Conservation (phyloP, 306 rosid species). For the Cicer chorassanicum region DNA sequence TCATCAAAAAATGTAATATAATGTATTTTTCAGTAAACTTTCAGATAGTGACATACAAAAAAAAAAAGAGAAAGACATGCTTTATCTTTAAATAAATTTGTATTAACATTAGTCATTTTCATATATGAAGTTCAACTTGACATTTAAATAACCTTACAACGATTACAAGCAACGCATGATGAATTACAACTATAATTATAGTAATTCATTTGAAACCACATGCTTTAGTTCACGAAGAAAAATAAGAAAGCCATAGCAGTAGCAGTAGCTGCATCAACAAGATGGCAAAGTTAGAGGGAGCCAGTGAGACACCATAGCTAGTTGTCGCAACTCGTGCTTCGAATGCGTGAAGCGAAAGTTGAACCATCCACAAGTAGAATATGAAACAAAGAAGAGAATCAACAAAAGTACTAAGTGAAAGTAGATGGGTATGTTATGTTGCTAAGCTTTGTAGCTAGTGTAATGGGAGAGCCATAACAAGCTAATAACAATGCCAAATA, state of each 20-base stretch:
- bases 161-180: too few relatives aligned
- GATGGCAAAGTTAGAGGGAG: conserved; percentile 61
- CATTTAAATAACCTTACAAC: too few relatives aligned
- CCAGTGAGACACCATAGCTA: conserved; percentile 43
- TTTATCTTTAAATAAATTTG: background rate
- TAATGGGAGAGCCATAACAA: conserved; percentile 69
- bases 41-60: conserved; percentile 4
- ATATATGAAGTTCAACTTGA: background rate
- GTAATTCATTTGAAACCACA: too few relatives aligned
- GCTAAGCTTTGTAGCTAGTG: conserved; percentile 48
- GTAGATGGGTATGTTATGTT: conserved; percentile 42
- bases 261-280: conserved; percentile 52
- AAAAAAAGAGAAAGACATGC: background rate
- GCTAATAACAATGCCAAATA: conserved; percentile 72
- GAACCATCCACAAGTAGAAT: conserved; percentile 48
- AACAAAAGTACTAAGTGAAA: conserved; percentile 57
- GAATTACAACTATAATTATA: too few relatives aligned
- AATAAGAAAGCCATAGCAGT: conserved; percentile 51
- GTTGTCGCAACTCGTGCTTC: conserved; percentile 28
- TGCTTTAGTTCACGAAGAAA: too few relatives aligned
- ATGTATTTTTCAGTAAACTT: background rate
- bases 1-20: background rate
- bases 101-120: background rate
- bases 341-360: conserved; percentile 40
- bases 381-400: conserved; percentile 54